phyloP scores from a whole-genome alignment of 208 protist species.

The Angomonas deanei region DNA sequence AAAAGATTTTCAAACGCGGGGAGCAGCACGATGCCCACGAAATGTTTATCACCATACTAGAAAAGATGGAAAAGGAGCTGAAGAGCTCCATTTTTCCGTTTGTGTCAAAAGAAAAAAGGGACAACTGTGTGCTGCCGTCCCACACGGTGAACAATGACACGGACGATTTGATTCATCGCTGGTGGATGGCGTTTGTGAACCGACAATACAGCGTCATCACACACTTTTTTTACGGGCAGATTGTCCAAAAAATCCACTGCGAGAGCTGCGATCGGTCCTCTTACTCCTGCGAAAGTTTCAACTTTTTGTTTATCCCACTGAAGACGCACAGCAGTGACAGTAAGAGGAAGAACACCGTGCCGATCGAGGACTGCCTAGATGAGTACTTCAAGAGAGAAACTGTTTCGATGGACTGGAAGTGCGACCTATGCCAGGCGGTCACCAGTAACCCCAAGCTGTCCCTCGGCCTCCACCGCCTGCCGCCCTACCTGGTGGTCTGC shows the following conservation, averaged over 20 bases:
- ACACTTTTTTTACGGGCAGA: constrained; percentile 14
- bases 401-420: constrained; percentile 14
- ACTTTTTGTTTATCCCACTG: constrained; percentile 10
- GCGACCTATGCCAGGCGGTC: constrained; percentile 1
- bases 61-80: constrained; percentile 31
- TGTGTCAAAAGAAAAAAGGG: neutral
- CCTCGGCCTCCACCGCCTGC: constrained; percentile 6
- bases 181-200: constrained; percentile 7
- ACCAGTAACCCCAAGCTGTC: neutral
- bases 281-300: constrained; percentile 17
- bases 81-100: constrained; percentile 1
- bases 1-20: neutral
- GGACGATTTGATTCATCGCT: constrained; percentile 3
- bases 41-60: constrained; percentile 26
- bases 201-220: constrained; percentile 9
- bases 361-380: constrained; percentile 6
- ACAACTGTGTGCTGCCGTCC: neutral
- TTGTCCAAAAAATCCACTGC: constrained; percentile 12
- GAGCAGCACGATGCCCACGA: constrained; percentile 55
- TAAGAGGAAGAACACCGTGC: neutral
- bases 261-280: constrained; percentile 8
- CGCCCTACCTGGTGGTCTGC: constrained; percentile 18
- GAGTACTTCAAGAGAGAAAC: constrained; percentile 5
- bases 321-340: neutral
- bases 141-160: neutral